Evolutionary conservation across 345 rosid species (phyloP).

Genomic region (Anastatica hierochuntica): DNA sequence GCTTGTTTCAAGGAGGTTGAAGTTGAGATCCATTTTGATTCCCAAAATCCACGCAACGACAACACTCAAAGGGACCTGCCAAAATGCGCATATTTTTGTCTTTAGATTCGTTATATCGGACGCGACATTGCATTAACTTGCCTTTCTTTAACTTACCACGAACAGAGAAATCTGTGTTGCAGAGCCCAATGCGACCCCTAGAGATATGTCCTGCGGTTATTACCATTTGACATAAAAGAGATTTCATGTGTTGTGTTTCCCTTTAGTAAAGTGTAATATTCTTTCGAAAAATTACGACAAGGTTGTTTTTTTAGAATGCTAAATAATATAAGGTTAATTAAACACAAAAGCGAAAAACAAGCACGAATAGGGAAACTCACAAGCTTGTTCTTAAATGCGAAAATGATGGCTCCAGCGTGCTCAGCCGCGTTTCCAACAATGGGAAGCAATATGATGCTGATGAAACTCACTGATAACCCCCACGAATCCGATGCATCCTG

Average conservation of each 20-base stretch:
- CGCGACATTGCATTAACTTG: too few species aligned
- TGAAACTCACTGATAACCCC: constrained; percentile 90
- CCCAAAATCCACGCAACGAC: constrained; percentile 66
- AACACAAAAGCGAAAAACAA: too few species aligned
- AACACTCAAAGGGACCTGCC: constrained; percentile 72
- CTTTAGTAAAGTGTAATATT: too few species aligned
- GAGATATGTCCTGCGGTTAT: constrained; percentile 58
- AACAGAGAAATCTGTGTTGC: constrained; percentile 93
- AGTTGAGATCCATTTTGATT: constrained; percentile 74
- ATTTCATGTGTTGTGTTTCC: not conserved
- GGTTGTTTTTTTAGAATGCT: not conserved
- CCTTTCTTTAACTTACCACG: too few species aligned
- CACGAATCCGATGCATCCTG: constrained; percentile 80
- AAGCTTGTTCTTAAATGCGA: constrained; percentile 86
- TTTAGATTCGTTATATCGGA: too few species aligned
- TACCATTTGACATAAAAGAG: too few species aligned
- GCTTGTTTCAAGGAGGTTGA: constrained; percentile 75
- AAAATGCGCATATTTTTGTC: too few species aligned
- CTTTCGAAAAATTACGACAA: too few species aligned
- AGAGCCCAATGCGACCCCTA: constrained; percentile 87
- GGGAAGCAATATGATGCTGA: constrained; percentile 81
- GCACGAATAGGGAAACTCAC: constrained; percentile 34
- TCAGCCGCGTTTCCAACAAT: constrained; percentile 96
- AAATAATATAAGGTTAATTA: too few species aligned
- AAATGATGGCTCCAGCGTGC: constrained; percentile 85